Base-by-base conservation (phyloP, 495 filamentous ascomycete genomes). In the Aspergillus bertholletiae region DNA sequence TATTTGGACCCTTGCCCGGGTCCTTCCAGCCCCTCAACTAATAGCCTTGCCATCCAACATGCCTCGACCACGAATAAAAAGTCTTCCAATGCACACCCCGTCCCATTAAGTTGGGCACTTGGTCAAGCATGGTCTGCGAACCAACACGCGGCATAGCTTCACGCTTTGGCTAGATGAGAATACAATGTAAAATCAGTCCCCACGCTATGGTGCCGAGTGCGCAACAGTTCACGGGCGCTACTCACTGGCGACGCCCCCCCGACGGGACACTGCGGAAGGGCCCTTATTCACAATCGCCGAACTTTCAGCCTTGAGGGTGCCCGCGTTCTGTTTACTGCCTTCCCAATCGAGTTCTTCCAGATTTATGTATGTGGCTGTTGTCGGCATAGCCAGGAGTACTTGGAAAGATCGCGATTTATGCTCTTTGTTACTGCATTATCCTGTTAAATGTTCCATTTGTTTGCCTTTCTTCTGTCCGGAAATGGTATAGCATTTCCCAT, bases 371-470 rank as follows among this genome's bases (percentile, higher is more conserved):
- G 54, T 59, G 63, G 54, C 59, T 54, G 58, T 62, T 57, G 69
- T 67, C 57, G 64, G 69, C 73, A 77, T 74, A 73, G 68, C 69
- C 69, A 62, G 72, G 74, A 63, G 74, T 72, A 69, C 64, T 66
- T 68, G 60, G 68, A 70, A 75, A 73, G 73, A 73, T 60, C 64
- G 58, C 69, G 62, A 64, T 63, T 56, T 59, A 60, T 62, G 51
- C 47, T 62, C 34, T 23, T 60, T 62, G 54, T 63, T 68, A 53
- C 65, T 54, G 55, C 35, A 61, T 65, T 63, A 56, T 53, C 34
- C 37, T 54, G 24, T 49, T 58, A 27, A 51, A 57, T 54, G 49
- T 56, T 52, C 51, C 41, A 55, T 50, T 34, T 37, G 21, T 41
- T 49, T 48, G 18, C 21, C 34, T 37, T 48, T 40, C 20, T 34